These are phyloP conservation scores for Trichoderma koningii DNA, from an alignment of 2,329 filamentous ascomycete genomes.

Conservation along the genomic window DNA sequence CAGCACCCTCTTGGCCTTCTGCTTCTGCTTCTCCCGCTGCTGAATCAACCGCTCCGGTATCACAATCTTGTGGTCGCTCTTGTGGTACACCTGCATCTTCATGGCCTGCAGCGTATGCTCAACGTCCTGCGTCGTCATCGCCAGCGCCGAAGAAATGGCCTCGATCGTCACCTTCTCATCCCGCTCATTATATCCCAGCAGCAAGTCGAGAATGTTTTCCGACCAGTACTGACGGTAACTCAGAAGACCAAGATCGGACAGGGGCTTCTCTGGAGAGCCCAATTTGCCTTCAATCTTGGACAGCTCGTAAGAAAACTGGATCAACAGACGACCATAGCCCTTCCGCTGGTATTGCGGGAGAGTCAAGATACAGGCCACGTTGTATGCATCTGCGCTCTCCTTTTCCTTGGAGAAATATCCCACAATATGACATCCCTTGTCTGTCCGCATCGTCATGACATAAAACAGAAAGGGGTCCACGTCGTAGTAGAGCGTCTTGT, in stretches of 20 bases:
- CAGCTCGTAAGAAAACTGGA: conserved; percentile 96
- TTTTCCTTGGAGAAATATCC: conserved; percentile 99
- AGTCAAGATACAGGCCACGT: conserved; percentile 96
- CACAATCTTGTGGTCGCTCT: conserved; percentile 95
- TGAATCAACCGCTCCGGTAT: conserved; percentile 81
- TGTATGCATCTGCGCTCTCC: conserved; percentile 94
- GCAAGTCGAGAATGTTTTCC: conserved; percentile 84
- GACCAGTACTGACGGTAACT: conserved; percentile 98
- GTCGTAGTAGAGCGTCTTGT: conserved; percentile 98
- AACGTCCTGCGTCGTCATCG: conserved; percentile 98
- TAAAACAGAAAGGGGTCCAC: conserved; percentile 99
- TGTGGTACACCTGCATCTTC: conserved; percentile 94
- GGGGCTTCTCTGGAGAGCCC: conserved; percentile 93
- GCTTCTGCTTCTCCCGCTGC: conserved; percentile 76
- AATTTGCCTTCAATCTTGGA: conserved; percentile 94
- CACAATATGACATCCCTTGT: conserved; percentile 91
- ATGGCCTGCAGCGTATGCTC: conserved; percentile 91
- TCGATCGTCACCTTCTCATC: conserved; percentile 81
- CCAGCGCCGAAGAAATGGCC: conserved; percentile 72
- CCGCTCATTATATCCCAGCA: conserved; percentile 70
- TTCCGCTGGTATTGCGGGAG: conserved; percentile 95
- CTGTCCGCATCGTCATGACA: conserved; percentile 88
- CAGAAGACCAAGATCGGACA: conserved; percentile 88
- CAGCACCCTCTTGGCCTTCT: conserved; percentile 75
- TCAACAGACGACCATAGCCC: conserved; percentile 88